Percentiles rank a stretch among this genome's conserved stretches.
Conservation (phyloP, 805 yeast genomes). For the Cyberlindnera xylosilytica region DNA sequence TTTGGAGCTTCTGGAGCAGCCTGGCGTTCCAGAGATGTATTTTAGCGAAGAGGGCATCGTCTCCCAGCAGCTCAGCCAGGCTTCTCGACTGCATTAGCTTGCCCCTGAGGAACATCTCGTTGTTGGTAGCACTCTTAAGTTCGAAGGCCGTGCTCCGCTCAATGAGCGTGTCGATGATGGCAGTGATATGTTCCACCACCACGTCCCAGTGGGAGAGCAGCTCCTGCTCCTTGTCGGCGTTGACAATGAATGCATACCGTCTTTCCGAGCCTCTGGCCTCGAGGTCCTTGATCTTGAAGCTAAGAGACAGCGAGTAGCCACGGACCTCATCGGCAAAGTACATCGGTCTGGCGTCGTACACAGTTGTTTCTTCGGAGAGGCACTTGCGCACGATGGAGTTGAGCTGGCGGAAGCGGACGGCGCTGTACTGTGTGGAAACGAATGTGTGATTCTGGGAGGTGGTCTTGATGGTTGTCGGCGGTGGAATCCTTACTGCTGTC, state of each 20-base stretch:
- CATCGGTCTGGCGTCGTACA: conserved; percentile 57
- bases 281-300: conserved; percentile 60
- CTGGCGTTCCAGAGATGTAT: conserved; percentile 65
- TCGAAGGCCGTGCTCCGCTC: conserved; percentile 28
- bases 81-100: conserved; percentile 52
- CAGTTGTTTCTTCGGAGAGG: conserved; percentile 62
- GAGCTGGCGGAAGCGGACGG: conserved; percentile 49
- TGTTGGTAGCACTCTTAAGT: conserved; percentile 27
- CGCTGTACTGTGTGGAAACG: conserved; percentile 61
- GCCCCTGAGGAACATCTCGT: conserved; percentile 55
- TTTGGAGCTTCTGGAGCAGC: conserved; percentile 36
- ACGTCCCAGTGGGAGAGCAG: conserved; percentile 55
- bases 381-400: conserved; percentile 60
- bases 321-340: conserved; percentile 59
- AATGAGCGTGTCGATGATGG: conserved; percentile 39
- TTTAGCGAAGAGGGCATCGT: conserved; percentile 50
- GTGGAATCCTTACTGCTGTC: conserved; percentile 28
- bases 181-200: conserved; percentile 38
- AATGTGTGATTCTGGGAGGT: conserved; percentile 26
- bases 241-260: conserved; percentile 57
- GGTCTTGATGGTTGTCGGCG: conserved; percentile 34
- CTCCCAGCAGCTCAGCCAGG: conserved; percentile 51
- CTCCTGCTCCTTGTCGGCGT: conserved; percentile 50
- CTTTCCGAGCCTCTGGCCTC: conserved; percentile 76
- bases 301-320: conserved; percentile 57